phyloP scores from a whole-genome alignment of 1,139 yeast species.

The Kodamaea alishanica region DNA sequence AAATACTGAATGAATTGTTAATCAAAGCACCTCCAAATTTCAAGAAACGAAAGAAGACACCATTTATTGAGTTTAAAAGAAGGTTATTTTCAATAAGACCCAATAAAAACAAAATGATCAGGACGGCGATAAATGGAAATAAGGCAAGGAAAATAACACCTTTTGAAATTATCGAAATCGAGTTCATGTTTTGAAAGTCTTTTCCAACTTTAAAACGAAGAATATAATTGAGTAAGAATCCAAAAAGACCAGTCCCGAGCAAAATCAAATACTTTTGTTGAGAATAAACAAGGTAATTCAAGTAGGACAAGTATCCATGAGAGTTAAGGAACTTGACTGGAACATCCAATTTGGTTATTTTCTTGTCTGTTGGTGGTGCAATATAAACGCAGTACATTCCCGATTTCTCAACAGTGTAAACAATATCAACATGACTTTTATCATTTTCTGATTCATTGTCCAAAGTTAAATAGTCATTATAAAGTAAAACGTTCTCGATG shows the following conservation, averaged over 20 bases:
- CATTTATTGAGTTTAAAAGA: conserved; percentile 5
- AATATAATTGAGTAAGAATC: conserved; percentile 26
- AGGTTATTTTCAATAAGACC: conserved; percentile 20
- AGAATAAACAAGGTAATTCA: conserved; percentile 19
- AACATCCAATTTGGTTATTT: conserved; percentile 12
- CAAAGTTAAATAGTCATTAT: conserved; percentile 10
- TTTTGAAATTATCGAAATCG: conserved; percentile 34
- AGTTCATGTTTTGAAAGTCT: conserved; percentile 30
- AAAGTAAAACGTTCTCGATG: conserved; percentile 6
- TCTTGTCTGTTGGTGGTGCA: conserved; percentile 21
- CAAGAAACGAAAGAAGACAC: conserved; percentile 2
- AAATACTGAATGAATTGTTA: conserved; percentile 5
- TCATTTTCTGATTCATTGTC: conserved; percentile 6
- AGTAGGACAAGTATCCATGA: conserved; percentile 27
- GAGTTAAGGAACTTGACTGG: conserved; percentile 23
- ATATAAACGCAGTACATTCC: conserved; percentile 37
- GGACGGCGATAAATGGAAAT: conserved; percentile 20
- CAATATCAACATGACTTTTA: conserved; percentile 8
- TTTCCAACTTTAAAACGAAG: conserved; percentile 27
- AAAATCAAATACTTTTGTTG: conserved; percentile 17
- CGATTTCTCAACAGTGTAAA: conserved; percentile 19
- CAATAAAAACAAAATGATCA: conserved; percentile 11
- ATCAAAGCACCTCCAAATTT: conserved; percentile 4
- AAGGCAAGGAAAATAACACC: conserved; percentile 29
- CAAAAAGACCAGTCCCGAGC: conserved; percentile 19